Base-by-base conservation (phyloP, 257 asterid species). In the Cruciata laevipes region DNA sequence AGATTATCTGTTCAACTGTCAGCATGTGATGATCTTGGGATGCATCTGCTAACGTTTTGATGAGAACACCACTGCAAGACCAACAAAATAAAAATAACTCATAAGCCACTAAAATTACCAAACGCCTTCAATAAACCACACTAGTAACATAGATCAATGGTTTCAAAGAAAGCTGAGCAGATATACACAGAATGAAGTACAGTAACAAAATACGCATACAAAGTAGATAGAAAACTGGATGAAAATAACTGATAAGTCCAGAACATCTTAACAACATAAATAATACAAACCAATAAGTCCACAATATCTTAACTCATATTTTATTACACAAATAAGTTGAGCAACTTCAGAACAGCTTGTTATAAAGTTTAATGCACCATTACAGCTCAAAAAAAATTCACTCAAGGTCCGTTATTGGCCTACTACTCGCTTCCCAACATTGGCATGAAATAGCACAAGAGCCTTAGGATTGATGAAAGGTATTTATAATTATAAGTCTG, bases 41-140 rank as follows among this genome's bases (percentile, higher is more conserved):
- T 63, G 93, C 97, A 74, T 88, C 82, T 3, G 96, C 97, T 57
- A 90, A 75, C 2, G 97, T 81, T 77, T 82, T 82, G 63, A 90
- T 85, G 66, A 90, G 75, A 60, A 88, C 82, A 65, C 97, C 97
- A 71, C 97, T 90, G 67, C 83, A 78, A 63, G 31, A 71, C 64
- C 52, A 53, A 42, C 68, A 25, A 63, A 31, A 17, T 1, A 58
- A 53, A 25, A 2, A 42, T 1, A 37, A 42, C 52, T 68, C 30
- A 74, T 62, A 71, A 71, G 63, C 18, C 20, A 64, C 63, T 44
- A 44, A 69, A 52, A 33, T 35, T 52, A 12, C 8, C 60, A 18
- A 53, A 17, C 8, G 3, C 2, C 24, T 35, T 58, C 20, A 18
- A 27, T 8, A 20, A n/a, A 18, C 27, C 20, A 18, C 60, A 53